Evolutionary conservation across 805 yeast species (phyloP).

Genomic region (Ogataea pignaliae): DNA sequence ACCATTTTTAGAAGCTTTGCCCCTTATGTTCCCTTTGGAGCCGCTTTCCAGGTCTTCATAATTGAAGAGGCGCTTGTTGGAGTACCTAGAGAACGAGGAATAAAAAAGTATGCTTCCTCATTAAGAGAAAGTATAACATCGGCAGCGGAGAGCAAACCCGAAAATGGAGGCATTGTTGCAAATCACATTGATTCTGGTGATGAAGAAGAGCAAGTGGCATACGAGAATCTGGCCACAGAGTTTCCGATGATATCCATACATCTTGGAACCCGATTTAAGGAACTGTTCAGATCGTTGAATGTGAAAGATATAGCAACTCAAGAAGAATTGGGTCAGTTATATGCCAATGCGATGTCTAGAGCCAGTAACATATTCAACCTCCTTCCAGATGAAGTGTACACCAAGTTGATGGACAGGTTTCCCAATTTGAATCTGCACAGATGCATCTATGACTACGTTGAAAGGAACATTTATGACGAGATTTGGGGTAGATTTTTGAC

Average conservation of each 20-base stretch:
- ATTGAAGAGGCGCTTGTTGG: constrained; percentile 57
- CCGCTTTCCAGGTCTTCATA: constrained; percentile 50
- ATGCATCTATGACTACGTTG: constrained; percentile 67
- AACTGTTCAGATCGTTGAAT: constrained; percentile 35
- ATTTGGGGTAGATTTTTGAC: constrained; percentile 49
- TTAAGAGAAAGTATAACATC: no score
- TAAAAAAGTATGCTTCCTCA: constrained; percentile 3
- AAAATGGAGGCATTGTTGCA: no score
- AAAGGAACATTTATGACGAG: constrained; percentile 58
- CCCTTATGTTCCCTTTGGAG: constrained; percentile 54
- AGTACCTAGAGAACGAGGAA: constrained; percentile 22
- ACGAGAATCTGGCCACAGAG: constrained; percentile 36
- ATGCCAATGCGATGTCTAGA: constrained; percentile 25
- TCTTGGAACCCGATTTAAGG: constrained; percentile 36
- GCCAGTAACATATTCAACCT: constrained; percentile 32
- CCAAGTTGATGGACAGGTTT: constrained; percentile 20
- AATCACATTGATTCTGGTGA: no score
- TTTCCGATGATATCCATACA: constrained; percentile 35
- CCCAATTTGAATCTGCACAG: constrained; percentile 39
- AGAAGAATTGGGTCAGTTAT: constrained; percentile 25
- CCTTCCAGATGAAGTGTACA: constrained; percentile 27
- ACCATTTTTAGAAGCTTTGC: constrained; percentile 52
- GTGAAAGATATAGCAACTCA: constrained; percentile 25
- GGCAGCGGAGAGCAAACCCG: no score
- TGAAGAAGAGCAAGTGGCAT: constrained; percentile 10